Conservation (phyloP, 768 basidiomycete genomes). For the Scleroderma bovista region DNA sequence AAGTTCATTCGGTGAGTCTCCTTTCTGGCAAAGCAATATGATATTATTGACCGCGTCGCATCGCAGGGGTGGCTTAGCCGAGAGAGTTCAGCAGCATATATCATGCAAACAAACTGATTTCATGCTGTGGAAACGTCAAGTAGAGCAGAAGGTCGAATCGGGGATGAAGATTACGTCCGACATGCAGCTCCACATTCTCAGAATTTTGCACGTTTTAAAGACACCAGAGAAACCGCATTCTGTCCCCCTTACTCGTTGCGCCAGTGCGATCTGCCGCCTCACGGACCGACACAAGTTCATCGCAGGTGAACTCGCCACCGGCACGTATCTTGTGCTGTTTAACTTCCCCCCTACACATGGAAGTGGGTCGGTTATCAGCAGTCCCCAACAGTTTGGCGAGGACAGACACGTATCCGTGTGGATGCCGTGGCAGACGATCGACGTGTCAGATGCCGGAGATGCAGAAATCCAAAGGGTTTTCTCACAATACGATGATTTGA, state of each 20-base stretch:
- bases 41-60: not conserved
- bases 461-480: constrained; percentile 13
- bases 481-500: constrained; percentile 21
- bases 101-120: constrained; percentile 41
- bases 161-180: constrained; percentile 31
- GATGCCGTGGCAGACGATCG: constrained; percentile 46
- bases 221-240: constrained; percentile 24
- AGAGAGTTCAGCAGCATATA: constrained; percentile 40
- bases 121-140: constrained; percentile 49
- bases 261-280: constrained; percentile 41
- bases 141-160: constrained; percentile 31
- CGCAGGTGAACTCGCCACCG: constrained; percentile 14
- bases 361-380: constrained; percentile 25
- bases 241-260: constrained; percentile 25
- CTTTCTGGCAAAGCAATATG: not conserved
- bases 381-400: constrained; percentile 33
- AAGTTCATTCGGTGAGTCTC: constrained; percentile 45
- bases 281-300: constrained; percentile 13
- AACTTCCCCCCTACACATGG: constrained; percentile 28
- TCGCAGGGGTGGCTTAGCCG: constrained; percentile 53
- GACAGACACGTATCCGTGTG: constrained; percentile 42
- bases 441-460: constrained; percentile 14
- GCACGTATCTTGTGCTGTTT: constrained; percentile 33
- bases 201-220: constrained; percentile 34
- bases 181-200: constrained; percentile 39